Evolutionary conservation across 179 eudicot genomes (phyloP).

Genomic region (Patellifolia procumbens): DNA sequence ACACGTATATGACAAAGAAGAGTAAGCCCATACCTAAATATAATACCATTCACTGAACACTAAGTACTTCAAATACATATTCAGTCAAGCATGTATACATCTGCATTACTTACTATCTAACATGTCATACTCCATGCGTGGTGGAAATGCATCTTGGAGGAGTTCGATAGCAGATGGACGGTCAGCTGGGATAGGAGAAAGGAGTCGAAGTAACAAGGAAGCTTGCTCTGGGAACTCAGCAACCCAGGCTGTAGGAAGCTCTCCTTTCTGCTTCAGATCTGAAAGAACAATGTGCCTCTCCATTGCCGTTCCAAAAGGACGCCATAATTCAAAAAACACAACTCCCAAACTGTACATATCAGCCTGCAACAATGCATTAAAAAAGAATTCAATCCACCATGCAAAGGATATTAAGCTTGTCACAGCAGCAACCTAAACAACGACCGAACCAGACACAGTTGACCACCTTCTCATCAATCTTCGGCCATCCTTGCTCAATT

Average conservation of each 20-base stretch:
- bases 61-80: not conserved
- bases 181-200: constrained; percentile 89
- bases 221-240: constrained; percentile 89
- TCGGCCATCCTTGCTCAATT: constrained; percentile 98
- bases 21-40: not conserved
- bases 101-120: constrained; percentile 69
- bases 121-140: constrained; percentile 90
- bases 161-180: constrained; percentile 95
- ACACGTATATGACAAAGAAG: not conserved
- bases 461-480: constrained; percentile 87
- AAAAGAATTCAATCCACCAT: constrained; percentile 21
- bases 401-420: constrained; percentile 10
- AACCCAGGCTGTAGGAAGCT: constrained; percentile 78
- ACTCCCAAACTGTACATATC: constrained; percentile 97
- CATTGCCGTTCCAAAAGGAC: constrained; percentile 94
- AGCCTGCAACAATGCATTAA: constrained; percentile 50
- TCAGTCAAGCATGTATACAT: not conserved
- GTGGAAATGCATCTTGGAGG: constrained; percentile 88
- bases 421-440: constrained; percentile 15
- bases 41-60: not conserved
- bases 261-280: constrained; percentile 82
- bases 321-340: constrained; percentile 94
- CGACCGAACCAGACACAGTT: constrained; percentile 11
- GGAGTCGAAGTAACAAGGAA: constrained; percentile 55
- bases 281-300: constrained; percentile 89